phyloP scores from a whole-genome alignment of 73 alveolate genomes.

The Breviolum minutum region DNA sequence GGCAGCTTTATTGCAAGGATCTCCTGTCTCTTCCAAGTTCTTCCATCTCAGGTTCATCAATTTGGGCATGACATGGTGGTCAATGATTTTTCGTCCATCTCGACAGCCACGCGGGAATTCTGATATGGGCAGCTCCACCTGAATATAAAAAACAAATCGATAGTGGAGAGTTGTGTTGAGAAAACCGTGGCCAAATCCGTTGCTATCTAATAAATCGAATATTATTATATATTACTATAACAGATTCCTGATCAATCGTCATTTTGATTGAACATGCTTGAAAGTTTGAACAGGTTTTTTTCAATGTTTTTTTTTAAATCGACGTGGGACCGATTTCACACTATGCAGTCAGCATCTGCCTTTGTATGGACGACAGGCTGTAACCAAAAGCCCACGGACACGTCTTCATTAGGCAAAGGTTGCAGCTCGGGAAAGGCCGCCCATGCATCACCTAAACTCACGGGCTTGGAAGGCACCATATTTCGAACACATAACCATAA shows the following conservation, averaged over 20 bases:
- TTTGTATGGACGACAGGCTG: conserved; percentile 30
- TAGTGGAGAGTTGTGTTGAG: too few species aligned
- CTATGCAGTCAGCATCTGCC: background rate
- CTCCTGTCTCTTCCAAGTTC: conserved; percentile 23
- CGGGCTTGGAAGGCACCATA: background rate
- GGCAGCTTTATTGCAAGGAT: conserved; percentile 25
- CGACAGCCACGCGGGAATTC: conserved; percentile 37
- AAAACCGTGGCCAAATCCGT: too few species aligned
- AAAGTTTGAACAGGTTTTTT: too few species aligned
- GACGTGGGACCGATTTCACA: too few species aligned
- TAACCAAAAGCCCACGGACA: conserved; percentile 63
- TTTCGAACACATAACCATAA: background rate
- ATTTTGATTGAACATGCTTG: too few species aligned
- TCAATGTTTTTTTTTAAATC: too few species aligned
- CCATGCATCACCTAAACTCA: conserved; percentile 7
- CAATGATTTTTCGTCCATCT: conserved; percentile 23
- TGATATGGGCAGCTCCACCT: conserved; percentile 58
- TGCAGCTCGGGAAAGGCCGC: conserved; percentile 27
- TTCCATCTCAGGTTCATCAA: conserved; percentile 30
- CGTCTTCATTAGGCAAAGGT: conserved; percentile 50
- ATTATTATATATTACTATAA: too few species aligned
- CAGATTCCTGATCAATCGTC: too few species aligned
- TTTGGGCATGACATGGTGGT: conserved; percentile 43
- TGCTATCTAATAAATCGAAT: too few species aligned
- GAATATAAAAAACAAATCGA: too few species aligned